Percentiles rank a stretch among this genome's conserved stretches.
Evolutionary conservation across 208 protist genomes (phyloP).

Genomic region (Trypanosoma avium): DNA sequence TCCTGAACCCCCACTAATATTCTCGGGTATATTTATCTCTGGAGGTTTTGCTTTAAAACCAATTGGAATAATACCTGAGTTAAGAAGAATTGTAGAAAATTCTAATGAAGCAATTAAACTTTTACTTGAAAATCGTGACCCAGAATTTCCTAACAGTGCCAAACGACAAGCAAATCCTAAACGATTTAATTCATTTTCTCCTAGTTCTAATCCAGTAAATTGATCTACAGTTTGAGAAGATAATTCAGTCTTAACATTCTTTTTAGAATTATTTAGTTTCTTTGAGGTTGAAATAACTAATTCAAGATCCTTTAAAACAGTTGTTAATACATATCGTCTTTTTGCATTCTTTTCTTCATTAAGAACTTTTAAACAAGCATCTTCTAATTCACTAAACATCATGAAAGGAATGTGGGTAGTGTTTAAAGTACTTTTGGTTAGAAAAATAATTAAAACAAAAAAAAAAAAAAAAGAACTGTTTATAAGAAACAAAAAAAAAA

Average conservation of each 20-base stretch:
- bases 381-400: conserved; percentile 35
- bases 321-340: conserved; percentile 11
- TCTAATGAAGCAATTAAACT: conserved; percentile 48
- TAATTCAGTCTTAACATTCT: neutral
- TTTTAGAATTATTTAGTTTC: neutral
- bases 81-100: conserved; percentile 52
- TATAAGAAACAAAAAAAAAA: conserved; percentile 29
- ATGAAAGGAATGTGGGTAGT: neutral
- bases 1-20: conserved; percentile 25
- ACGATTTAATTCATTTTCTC: conserved; percentile 31
- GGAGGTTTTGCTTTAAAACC: conserved; percentile 31
- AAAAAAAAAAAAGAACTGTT: conserved; percentile 10
- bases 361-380: conserved; percentile 36
- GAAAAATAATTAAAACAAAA: conserved; percentile 5
- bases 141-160: conserved; percentile 41
- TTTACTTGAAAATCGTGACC: conserved; percentile 31
- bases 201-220: neutral
- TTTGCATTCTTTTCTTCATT: conserved; percentile 52
- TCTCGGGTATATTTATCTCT: conserved; percentile 25
- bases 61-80: conserved; percentile 53
- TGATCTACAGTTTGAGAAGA: conserved; percentile 21
- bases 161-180: conserved; percentile 51
- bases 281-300: conserved; percentile 5
- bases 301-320: conserved; percentile 8
- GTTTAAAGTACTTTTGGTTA: no score